These are phyloP conservation scores for Mycena indigotica DNA, from an alignment of 768 basidiomycete species.

Conservation along the genomic window DNA sequence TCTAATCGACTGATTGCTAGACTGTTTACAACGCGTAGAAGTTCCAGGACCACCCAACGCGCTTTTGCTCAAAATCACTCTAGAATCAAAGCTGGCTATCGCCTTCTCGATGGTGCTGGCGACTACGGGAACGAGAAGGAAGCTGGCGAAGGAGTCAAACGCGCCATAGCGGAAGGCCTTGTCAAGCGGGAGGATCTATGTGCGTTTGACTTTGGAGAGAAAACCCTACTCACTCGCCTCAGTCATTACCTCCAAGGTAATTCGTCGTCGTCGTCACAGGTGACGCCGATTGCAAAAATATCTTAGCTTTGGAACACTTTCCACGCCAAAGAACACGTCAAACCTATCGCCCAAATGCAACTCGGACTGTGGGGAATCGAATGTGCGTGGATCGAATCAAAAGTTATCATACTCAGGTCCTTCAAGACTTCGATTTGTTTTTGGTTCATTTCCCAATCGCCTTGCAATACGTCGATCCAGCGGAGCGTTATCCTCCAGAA, in stretches of 20 bases:
- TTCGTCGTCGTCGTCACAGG: not conserved
- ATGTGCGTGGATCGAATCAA: not conserved
- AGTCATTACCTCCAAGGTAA: conserved; percentile 85
- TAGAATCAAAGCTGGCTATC: conserved; percentile 77
- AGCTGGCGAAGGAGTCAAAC: conserved; percentile 75
- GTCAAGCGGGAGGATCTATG: conserved; percentile 89
- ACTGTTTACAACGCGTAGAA: conserved; percentile 73
- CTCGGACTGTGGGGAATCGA: conserved; percentile 82
- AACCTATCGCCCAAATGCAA: conserved; percentile 58
- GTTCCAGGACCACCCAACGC: no score
- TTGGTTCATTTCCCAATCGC: conserved; percentile 86
- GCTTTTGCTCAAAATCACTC: no score
- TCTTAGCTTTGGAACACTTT: conserved; percentile 84
- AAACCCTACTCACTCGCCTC: conserved; percentile 3
- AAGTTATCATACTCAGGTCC: not conserved
- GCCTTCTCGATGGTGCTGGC: conserved; percentile 83
- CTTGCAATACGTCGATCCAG: conserved; percentile 77
- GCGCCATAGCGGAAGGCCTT: conserved; percentile 78
- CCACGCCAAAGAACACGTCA: conserved; percentile 76
- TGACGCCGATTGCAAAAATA: not conserved
- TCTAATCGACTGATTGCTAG: conserved; percentile 33
- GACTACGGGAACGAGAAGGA: conserved; percentile 78
- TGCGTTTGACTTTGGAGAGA: conserved; percentile 39
- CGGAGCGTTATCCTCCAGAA: conserved; percentile 76
- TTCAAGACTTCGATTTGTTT: conserved; percentile 74